A percentile compares a stretch with the other conserved stretches of the same genome.
phyloP scores from a whole-genome alignment of 345 rosid species.

The Eucalyptus rudis region DNA sequence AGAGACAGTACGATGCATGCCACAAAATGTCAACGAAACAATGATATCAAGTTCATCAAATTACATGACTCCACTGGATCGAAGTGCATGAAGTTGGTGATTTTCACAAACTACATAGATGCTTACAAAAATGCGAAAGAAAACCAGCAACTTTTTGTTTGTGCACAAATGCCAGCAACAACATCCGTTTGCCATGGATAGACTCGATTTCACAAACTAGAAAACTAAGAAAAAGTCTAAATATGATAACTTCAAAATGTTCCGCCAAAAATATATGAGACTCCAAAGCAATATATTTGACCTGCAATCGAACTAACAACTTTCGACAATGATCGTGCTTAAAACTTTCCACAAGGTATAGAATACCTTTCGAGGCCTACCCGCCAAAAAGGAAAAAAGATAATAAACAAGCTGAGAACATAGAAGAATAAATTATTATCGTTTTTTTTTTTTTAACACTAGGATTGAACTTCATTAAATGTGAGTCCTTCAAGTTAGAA shows the following conservation, averaged over 20 bases:
- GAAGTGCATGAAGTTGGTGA: not conserved
- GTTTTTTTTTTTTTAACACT: not conserved
- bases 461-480: not conserved
- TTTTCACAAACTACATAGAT: not conserved
- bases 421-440: not conserved
- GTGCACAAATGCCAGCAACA: not conserved
- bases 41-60: not conserved
- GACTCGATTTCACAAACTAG: not conserved
- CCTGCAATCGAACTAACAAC: not conserved
- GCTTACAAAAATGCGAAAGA: not conserved
- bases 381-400: not conserved
- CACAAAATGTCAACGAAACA: not conserved
- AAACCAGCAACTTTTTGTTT: not conserved
- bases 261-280: not conserved
- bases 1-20: not conserved
- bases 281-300: not conserved
- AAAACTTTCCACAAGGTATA: not conserved
- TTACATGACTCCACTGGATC: not conserved
- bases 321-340: not conserved
- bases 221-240: not conserved
- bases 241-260: not conserved
- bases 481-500: not conserved
- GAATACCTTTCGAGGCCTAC: not conserved
- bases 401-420: not conserved
- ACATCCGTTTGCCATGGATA: not conserved